Evolutionary conservation across 495 filamentous ascomycete genomes (phyloP).

Genomic region (Aspergillus hancockii): DNA sequence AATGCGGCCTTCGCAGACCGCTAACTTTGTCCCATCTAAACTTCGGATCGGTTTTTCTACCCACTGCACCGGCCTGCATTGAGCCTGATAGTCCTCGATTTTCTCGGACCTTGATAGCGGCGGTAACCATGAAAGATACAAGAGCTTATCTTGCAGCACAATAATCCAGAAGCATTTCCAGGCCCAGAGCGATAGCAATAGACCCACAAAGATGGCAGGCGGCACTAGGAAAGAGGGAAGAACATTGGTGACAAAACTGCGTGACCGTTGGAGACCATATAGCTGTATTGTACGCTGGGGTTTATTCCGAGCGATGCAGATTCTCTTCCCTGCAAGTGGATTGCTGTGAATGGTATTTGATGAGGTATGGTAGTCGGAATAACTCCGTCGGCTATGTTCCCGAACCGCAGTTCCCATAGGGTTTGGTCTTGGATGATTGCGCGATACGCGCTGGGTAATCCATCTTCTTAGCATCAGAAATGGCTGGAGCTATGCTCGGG

Average conservation of each 20-base stretch:
- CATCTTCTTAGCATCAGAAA: too few relatives aligned
- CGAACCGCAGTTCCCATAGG: too few relatives aligned
- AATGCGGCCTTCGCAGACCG: conserved; percentile 52
- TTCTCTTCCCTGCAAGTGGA: not conserved
- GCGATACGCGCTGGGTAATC: too few relatives aligned
- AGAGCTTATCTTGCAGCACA: conserved; percentile 78
- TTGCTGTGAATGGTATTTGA: not conserved
- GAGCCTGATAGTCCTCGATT: conserved; percentile 58
- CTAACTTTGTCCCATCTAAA: conserved; percentile 64
- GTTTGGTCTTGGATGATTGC: too few relatives aligned
- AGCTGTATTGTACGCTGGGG: not conserved
- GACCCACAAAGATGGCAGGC: conserved; percentile 64
- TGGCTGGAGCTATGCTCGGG: too few relatives aligned
- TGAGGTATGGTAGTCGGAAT: not conserved
- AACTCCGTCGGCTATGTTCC: too few relatives aligned
- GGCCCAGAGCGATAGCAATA: conserved; percentile 67
- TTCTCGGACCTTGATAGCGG: conserved; percentile 54
- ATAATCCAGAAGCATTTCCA: conserved; percentile 85
- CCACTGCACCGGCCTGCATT: conserved; percentile 65
- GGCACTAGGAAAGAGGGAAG: conserved; percentile 60
- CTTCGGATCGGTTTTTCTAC: conserved; percentile 50
- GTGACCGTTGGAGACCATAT: not conserved
- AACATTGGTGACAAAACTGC: conserved; percentile 21
- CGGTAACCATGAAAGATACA: conserved; percentile 76
- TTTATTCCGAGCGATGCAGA: not conserved